phyloP scores from a whole-genome alignment of 164 flowering plant species.

The Vitis riparia region DNA sequence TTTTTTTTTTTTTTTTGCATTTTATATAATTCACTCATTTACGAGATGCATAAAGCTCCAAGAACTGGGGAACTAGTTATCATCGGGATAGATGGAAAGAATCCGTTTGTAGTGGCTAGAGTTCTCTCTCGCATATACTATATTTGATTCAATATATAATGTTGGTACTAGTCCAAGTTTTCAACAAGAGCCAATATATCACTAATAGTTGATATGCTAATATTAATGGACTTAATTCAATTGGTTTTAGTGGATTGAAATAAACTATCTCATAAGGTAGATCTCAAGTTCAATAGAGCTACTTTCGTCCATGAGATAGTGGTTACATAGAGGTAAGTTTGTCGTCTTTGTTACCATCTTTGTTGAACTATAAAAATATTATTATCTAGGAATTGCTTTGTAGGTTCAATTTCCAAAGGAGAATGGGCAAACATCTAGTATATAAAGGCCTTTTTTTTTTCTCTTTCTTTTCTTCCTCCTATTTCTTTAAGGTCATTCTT shows the following conservation, averaged over 20 bases:
- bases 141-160: background rate
- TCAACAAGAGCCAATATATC: background rate
- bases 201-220: background rate
- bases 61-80: constrained; percentile 65
- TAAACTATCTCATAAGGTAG: constrained; percentile 51
- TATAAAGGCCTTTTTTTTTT: too few species aligned
- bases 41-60: constrained; percentile 51
- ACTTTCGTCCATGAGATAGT: constrained; percentile 60
- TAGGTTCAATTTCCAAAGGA: background rate
- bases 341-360: too few species aligned
- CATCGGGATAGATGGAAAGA: constrained; percentile 42
- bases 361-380: too few species aligned
- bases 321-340: constrained; percentile 48
- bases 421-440: too few species aligned
- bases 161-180: background rate
- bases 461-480: too few species aligned
- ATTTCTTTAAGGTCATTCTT: too few species aligned
- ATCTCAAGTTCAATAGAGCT: constrained; percentile 48
- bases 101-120: constrained; percentile 56
- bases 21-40: background rate
- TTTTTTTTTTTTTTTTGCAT: background rate
- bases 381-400: background rate
- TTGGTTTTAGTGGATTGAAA: constrained; percentile 55
- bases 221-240: background rate
- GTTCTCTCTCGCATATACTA: constrained; percentile 49